Evolutionary conservation across 352 stramenopile species (phyloP), one percentile per base, ranked within the genome.

Genomic region (Globisporangium splendens): DNA sequence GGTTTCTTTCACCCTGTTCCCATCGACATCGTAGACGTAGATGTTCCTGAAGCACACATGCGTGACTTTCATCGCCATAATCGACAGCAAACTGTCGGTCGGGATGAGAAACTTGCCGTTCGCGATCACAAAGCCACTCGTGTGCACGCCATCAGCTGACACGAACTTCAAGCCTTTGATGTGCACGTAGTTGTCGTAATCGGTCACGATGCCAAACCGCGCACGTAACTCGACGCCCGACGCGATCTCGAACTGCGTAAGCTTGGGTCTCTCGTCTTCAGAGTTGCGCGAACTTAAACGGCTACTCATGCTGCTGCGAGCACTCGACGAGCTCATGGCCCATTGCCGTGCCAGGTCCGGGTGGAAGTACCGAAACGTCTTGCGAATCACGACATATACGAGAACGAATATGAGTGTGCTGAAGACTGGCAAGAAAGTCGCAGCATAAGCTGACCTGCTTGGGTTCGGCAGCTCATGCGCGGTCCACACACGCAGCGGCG

Each of bases 111-210:
- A 66, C 31, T 59, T 59, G 47, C 47, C 35, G 35, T 66, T 49
- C 12, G 57, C 51, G 24, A 66, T 52, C n/a, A 61, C 59, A 47
- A 50, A 66, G 10, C 59, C 59, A n/a, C 39, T 61, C 38, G 46
- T 56, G 44, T 51, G 61, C 51, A 66, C 61, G 14, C 59, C 62
- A 15, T 63, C 61, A 4, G 62, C 46, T 8, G 62, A 65, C 20
- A 56, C 62, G 35, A 64, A 69, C 43, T 59, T 57, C 39, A 65
- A 44, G n/a, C 62, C 57, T 28, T 51, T 50, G 35, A 58, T 56
- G 48, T 58, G 46, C 3, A 50, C 33, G 44, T 57, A 63, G 48
- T 58, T 63, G 8, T 51, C 24, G 38, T 63, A 63, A 20, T 63
- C 48, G 14, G 20, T 50, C 14, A 63, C 28, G 15, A 63, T 22